Base-by-base conservation (phyloP, 2,329 filamentous ascomycete genomes). In the Monosporascus sp. region DNA sequence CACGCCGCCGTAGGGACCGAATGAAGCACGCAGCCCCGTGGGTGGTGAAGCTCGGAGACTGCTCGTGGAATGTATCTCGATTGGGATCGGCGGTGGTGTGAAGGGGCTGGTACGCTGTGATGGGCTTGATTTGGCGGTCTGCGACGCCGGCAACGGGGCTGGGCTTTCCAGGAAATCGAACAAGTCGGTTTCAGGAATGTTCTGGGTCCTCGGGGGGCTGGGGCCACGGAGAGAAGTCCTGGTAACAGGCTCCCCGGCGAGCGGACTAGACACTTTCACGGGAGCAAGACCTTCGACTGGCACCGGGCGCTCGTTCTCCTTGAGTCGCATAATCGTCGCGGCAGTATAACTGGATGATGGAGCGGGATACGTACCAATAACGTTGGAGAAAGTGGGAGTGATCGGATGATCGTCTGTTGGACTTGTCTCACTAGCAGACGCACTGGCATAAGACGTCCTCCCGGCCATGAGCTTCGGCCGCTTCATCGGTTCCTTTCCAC, bases 271-370 rank as follows among this genome's bases (percentile, higher is more conserved):
- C 7, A 63, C 52, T 50, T 61, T 67, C 41, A 65, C 50, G 7
- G 66, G 65, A 22, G 60, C 47, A n/a, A 65, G 59, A 3, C 65
- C 64, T 4, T 67, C 65, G 17, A 60, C 56, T 1, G 65, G 60
- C 15, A 62, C 62, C 6, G 57, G 59, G 22, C 53, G 55, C 15
- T 64, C 62, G 17, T 57, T 61, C 46, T 65, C 67, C 44, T 63
- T 68, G 2, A 66, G 58, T 24, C 59, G 65, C 50, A 67, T 65
- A 11, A 74, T 62, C 2, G 65, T 66, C 1, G 66, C 64, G 1
- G 66, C 63, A 2, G 67, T 67, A 56, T 67, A 70, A 20, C 60
- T 69, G 7, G 66, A 67, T 2, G 70, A 65, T 1, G 69, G 61
- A 0, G 64, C 57, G 5, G 68, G 60, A 24, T 66, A 66, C 7